Conservation (phyloP, 2,329 filamentous ascomycete genomes). For the Chaetomium olivaceum region DNA sequence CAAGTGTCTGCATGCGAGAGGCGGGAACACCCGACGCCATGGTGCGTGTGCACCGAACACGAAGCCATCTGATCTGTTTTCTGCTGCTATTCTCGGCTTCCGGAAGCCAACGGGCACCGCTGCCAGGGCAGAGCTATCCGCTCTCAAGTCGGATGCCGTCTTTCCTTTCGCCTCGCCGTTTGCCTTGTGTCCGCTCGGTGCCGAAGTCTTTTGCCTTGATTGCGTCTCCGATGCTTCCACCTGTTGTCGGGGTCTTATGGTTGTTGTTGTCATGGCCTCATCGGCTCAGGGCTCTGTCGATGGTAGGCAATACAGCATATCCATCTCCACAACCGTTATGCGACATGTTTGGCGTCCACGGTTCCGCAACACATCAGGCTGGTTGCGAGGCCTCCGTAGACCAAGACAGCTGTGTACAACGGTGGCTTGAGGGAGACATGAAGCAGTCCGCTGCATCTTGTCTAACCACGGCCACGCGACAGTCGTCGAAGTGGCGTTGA, state of each 20-base stretch:
- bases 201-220: conserved; percentile 15
- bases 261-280: conserved; percentile 9
- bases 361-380: conserved; percentile 7
- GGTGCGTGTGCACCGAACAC: conserved; percentile 1
- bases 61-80: conserved; percentile 13
- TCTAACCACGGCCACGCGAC: conserved; percentile 29
- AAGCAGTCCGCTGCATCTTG: conserved; percentile 24
- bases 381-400: conserved; percentile 15
- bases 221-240: not conserved
- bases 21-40: conserved; percentile 12
- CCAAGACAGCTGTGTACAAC: conserved; percentile 24
- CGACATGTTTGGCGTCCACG: not conserved
- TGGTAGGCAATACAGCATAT: not conserved
- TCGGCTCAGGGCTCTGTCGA: conserved; percentile 3
- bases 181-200: conserved; percentile 24
- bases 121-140: conserved; percentile 3
- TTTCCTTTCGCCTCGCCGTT: conserved; percentile 7
- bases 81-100: conserved; percentile 26
- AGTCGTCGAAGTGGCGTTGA: conserved; percentile 8
- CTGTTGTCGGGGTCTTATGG: not conserved
- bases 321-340: not conserved
- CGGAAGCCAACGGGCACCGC: conserved; percentile 1
- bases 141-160: conserved; percentile 28
- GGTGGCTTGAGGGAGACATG: conserved; percentile 25
- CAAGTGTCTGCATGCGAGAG: not conserved